A percentile compares a stretch with the other conserved stretches of the same genome.
Evolutionary conservation across 2,329 filamentous ascomycete species (phyloP).

Genomic region (Aspergillus intermedius): DNA sequence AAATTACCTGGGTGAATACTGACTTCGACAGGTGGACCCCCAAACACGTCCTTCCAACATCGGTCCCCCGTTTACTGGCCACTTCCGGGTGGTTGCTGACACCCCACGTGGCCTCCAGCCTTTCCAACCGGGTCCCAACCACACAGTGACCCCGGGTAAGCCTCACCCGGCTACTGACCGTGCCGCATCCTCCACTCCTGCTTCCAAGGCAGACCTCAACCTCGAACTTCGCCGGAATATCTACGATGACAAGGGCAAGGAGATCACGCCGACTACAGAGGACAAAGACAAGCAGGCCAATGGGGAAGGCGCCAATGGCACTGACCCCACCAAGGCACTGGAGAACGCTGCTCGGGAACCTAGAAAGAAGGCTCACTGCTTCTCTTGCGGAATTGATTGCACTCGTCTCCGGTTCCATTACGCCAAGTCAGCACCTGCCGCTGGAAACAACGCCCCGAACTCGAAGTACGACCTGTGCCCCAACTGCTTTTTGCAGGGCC

Average conservation of each 20-base stretch:
- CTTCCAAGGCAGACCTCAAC: conserved; percentile 73
- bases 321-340: conserved; percentile 58
- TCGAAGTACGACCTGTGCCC: conserved; percentile 84
- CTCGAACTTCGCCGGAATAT: conserved; percentile 92
- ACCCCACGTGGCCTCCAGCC: conserved; percentile 91
- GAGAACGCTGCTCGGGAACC: conserved; percentile 55
- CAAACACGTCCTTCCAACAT: conserved; percentile 93
- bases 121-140: conserved; percentile 83
- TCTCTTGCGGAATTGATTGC: conserved; percentile 88
- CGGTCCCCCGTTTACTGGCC: conserved; percentile 91
- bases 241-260: conserved; percentile 86
- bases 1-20: conserved; percentile 1
- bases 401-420: conserved; percentile 65
- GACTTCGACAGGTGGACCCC: conserved; percentile 69
- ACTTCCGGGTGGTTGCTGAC: conserved; percentile 93
- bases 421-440: conserved; percentile 55
- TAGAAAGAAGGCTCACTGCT: conserved; percentile 69
- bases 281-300: conserved; percentile 62
- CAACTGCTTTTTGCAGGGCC: conserved; percentile 78
- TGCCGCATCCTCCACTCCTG: conserved; percentile 57
- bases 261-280: conserved; percentile 63
- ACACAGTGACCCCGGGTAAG: conserved; percentile 57
- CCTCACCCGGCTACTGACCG: conserved; percentile 63
- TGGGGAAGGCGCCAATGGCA: conserved; percentile 66
- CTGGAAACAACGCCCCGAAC: conserved; percentile 45